Percentiles rank a stretch among this genome's conserved stretches.
These are phyloP conservation scores for Echium plantagineum DNA, from an alignment of 257 asterid genomes.

Conservation along the genomic window DNA sequence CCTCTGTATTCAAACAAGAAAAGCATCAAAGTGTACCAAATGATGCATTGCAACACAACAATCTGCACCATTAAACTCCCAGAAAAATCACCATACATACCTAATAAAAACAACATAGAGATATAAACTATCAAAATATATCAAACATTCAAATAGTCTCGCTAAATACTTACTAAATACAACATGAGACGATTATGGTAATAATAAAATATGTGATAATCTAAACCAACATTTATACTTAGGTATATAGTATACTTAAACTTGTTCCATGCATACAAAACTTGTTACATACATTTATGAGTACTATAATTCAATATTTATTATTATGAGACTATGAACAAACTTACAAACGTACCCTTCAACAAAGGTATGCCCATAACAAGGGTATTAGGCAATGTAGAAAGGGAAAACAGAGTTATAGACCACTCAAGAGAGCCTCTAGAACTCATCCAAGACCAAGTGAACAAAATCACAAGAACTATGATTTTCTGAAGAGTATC, in stretches of 20 bases:
- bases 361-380: slow-evolving; percentile 44
- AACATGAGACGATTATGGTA: too few species aligned
- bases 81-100: slow-evolving; percentile 34
- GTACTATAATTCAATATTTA: too few species aligned
- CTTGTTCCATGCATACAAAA: too few species aligned
- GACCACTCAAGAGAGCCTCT: slow-evolving; percentile 43
- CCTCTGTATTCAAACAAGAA: slow-evolving; percentile 43
- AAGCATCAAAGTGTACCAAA: slow-evolving; percentile 42
- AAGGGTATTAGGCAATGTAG: slow-evolving; percentile 39
- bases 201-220: too few species aligned
- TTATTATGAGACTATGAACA: too few species aligned
- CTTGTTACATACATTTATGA: too few species aligned
- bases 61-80: slow-evolving; percentile 44
- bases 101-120: too few species aligned
- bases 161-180: too few species aligned
- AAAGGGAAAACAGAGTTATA: slow-evolving; percentile 34
- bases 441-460: slow-evolving; percentile 33
- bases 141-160: too few species aligned
- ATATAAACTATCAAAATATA: too few species aligned
- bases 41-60: slow-evolving; percentile 40
- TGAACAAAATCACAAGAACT: slow-evolving; percentile 23
- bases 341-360: slow-evolving; percentile 38
- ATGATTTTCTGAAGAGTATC: slow-evolving; percentile 35
- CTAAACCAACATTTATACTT: too few species aligned
- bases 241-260: too few species aligned